phyloP scores from a whole-genome alignment of 2,329 filamentous ascomycete genomes.

The Sporothrix protearum region DNA sequence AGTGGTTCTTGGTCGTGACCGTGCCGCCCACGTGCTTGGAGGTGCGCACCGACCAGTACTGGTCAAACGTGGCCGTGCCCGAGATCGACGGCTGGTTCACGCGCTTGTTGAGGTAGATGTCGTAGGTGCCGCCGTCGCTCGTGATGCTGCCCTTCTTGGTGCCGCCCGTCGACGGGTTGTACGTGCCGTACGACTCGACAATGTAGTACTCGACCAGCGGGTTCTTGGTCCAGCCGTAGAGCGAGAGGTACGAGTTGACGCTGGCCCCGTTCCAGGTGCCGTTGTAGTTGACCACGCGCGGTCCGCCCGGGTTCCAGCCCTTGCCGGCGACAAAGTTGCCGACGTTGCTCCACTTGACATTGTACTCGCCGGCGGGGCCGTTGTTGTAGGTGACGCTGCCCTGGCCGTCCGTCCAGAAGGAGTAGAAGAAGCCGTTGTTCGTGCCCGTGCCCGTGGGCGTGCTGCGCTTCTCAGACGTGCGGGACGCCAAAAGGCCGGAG shows the following conservation, averaged over 20 bases:
- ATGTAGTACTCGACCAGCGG: slow-evolving; percentile 30
- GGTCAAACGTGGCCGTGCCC: slow-evolving; percentile 48
- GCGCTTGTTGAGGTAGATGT: slow-evolving; percentile 36
- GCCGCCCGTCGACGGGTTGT: slow-evolving; percentile 26
- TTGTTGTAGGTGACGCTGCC: slow-evolving; percentile 43
- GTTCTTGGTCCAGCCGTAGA: slow-evolving; percentile 29
- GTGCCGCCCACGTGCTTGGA: slow-evolving; percentile 48
- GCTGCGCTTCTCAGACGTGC: not conserved
- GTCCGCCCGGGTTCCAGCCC: slow-evolving; percentile 52
- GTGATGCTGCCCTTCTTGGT: slow-evolving; percentile 33
- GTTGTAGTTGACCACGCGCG: slow-evolving; percentile 31
- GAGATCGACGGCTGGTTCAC: slow-evolving; percentile 44
- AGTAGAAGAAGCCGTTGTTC: slow-evolving; percentile 45
- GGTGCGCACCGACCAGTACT: slow-evolving; percentile 51
- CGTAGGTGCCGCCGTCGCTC: slow-evolving; percentile 38
- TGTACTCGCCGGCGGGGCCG: slow-evolving; percentile 41
- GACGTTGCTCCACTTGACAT: slow-evolving; percentile 41
- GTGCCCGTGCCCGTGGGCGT: slow-evolving; percentile 30
- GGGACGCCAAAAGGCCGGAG: not conserved
- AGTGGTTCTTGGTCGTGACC: slow-evolving; percentile 46
- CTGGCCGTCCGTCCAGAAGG: slow-evolving; percentile 43
- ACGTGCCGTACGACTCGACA: slow-evolving; percentile 27
- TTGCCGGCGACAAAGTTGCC: slow-evolving; percentile 57
- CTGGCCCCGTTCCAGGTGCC: slow-evolving; percentile 35
- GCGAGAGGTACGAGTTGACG: slow-evolving; percentile 25